A percentile compares a stretch with the other conserved stretches of the same genome.
These are phyloP conservation scores for Fusarium nodosum DNA, from an alignment of 2,329 filamentous ascomycete species.

Conservation along the genomic window DNA sequence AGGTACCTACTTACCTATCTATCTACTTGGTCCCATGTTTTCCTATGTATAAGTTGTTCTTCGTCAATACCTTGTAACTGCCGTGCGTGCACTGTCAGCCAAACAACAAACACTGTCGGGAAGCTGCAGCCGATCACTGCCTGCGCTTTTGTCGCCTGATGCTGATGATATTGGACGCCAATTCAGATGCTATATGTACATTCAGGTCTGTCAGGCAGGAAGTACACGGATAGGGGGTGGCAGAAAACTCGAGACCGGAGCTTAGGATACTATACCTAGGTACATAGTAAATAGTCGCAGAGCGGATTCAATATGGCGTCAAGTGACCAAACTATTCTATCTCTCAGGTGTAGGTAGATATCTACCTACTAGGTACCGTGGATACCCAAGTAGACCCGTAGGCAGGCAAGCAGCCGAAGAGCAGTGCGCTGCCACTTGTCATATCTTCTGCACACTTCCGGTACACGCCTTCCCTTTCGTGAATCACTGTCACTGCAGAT, in stretches of 20 bases:
- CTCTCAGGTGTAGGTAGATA: too few species aligned
- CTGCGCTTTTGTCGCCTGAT: neutral
- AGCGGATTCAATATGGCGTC: neutral
- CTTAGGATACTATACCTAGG: neutral
- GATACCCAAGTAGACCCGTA: too few species aligned
- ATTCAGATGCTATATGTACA: neutral
- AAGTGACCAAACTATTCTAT: neutral
- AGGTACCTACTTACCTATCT: too few species aligned
- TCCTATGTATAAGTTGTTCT: neutral
- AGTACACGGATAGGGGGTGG: neutral
- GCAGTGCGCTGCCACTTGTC: neutral
- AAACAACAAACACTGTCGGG: slow-evolving; percentile 16
- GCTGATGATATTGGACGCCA: neutral
- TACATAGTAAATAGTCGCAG: neutral
- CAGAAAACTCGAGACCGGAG: neutral
- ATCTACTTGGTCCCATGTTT: neutral
- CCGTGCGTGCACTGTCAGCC: neutral
- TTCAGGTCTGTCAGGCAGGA: neutral
- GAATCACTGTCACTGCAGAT: slow-evolving; percentile 25
- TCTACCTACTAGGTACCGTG: too few species aligned
- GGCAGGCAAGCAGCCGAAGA: neutral
- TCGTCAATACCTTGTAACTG: neutral
- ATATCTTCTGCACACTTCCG: neutral
- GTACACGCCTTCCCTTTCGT: neutral
- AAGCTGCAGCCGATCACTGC: slow-evolving; percentile 4